phyloP scores from a whole-genome alignment of 2,329 filamentous ascomycete genomes.

The Pseudogymnoascus sp. region DNA sequence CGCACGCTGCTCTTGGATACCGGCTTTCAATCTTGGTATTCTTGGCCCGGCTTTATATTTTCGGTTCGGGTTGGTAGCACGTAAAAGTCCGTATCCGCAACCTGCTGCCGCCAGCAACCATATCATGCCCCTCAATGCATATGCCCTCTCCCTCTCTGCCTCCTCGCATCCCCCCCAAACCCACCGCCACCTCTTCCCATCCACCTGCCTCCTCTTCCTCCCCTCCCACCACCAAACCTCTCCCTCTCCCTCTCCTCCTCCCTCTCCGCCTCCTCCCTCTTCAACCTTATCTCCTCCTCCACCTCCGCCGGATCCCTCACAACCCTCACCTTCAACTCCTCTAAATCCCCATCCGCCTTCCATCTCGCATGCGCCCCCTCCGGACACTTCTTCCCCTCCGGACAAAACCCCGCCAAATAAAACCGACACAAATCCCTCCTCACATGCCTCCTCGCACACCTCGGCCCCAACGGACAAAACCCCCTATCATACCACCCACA shows the following conservation, averaged over 20 bases:
- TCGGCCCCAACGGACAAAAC: conserved; percentile 84
- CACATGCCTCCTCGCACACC: conserved; percentile 84
- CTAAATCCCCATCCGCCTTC: conserved; percentile 60
- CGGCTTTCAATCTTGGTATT: neutral
- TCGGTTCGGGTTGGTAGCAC: neutral
- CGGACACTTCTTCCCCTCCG: conserved; percentile 70
- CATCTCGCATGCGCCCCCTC: conserved; percentile 78
- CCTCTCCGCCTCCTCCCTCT: conserved; percentile 45
- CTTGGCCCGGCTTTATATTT: neutral
- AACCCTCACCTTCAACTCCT: conserved; percentile 66
- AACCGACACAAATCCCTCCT: conserved; percentile 72
- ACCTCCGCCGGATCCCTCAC: conserved; percentile 48
- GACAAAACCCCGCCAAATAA: conserved; percentile 92
- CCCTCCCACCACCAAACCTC: conserved; percentile 29
- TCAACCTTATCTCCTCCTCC: conserved; percentile 52
- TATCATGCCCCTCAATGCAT: neutral
- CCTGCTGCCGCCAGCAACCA: neutral
- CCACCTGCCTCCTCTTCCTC: conserved; percentile 27
- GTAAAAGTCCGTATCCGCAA: neutral
- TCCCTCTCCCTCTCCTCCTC: conserved; percentile 39
- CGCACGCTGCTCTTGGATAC: no score
- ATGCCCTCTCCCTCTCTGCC: conserved; percentile 21
- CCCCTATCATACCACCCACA: conserved; percentile 91
- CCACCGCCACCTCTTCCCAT: conserved; percentile 20
- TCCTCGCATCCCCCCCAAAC: conserved; percentile 19